Evolutionary conservation across 306 rosid species (phyloP).

Genomic region (Luffa aegyptiaca): DNA sequence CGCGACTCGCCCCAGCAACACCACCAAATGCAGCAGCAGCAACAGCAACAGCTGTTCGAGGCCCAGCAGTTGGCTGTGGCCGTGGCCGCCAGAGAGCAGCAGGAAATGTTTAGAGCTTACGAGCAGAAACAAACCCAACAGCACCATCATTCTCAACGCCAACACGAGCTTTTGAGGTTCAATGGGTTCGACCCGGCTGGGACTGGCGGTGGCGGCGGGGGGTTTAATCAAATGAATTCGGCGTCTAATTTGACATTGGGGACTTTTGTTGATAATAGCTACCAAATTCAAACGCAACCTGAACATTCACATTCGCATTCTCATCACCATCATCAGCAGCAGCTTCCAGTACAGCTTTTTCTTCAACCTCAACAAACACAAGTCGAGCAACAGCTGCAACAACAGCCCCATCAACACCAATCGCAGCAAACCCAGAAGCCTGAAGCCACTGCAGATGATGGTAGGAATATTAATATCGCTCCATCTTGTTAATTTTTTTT

Average conservation of each 20-base stretch:
- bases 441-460: slow-evolving; percentile 35
- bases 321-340: slow-evolving; percentile 25
- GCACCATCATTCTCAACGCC: slow-evolving; percentile 18
- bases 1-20: slow-evolving; percentile 35
- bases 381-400: slow-evolving; percentile 14
- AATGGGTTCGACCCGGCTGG: slow-evolving; percentile 49
- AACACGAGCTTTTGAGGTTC: slow-evolving; percentile 43
- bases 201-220: slow-evolving; percentile 4
- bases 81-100: slow-evolving; percentile 55
- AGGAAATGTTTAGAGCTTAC: slow-evolving; percentile 40
- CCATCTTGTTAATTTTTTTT: slow-evolving; percentile 44
- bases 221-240: slow-evolving; percentile 37
- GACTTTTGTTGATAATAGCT: slow-evolving; percentile 42
- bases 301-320: slow-evolving; percentile 17
- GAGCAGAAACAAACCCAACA: slow-evolving; percentile 24
- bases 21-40: slow-evolving; percentile 26
- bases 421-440: slow-evolving; percentile 29
- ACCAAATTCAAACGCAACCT: slow-evolving; percentile 35
- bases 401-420: not conserved
- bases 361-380: slow-evolving; percentile 35
- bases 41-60: slow-evolving; percentile 44
- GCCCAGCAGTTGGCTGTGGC: slow-evolving; percentile 65
- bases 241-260: slow-evolving; percentile 49
- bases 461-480: slow-evolving; percentile 38
- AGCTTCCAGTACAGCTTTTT: slow-evolving; percentile 50